phyloP scores from a whole-genome alignment of 345 rosid species.

The Acer campestre region DNA sequence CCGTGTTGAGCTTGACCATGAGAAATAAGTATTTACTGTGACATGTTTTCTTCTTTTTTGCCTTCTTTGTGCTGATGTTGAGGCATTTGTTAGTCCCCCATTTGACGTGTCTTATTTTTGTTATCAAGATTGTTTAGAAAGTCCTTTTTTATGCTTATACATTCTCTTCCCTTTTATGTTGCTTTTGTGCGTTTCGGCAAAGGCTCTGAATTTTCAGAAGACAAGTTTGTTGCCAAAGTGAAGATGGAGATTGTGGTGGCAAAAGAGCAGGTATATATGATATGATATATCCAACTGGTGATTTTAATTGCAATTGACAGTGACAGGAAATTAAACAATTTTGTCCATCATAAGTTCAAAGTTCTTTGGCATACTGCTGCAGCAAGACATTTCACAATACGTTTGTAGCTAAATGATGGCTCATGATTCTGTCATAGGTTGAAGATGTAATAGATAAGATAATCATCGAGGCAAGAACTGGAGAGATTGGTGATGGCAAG shows the following conservation, averaged over 20 bases:
- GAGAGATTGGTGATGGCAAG: slow-evolving; percentile 94
- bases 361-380: slow-evolving; percentile 1
- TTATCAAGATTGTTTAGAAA: background rate
- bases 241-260: slow-evolving; percentile 88
- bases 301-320: background rate
- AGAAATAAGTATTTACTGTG: background rate
- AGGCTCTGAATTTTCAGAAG: slow-evolving; percentile 94
- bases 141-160: background rate
- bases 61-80: background rate
- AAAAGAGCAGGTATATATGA: slow-evolving; percentile 66
- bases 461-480: slow-evolving; percentile 73
- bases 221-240: slow-evolving; percentile 84
- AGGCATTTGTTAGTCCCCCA: background rate
- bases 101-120: background rate
- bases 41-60: background rate
- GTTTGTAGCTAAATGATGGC: background rate
- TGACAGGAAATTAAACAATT: background rate
- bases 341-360: background rate
- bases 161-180: background rate
- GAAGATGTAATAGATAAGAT: slow-evolving; percentile 75
- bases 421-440: slow-evolving; percentile 44
- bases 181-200: slow-evolving; percentile 18
- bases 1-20: background rate
- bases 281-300: slow-evolving; percentile 1
- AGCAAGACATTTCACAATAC: background rate